These are phyloP conservation scores for Trichophyton verrucosum DNA, from an alignment of 2,329 filamentous ascomycete species.

Conservation along the genomic window DNA sequence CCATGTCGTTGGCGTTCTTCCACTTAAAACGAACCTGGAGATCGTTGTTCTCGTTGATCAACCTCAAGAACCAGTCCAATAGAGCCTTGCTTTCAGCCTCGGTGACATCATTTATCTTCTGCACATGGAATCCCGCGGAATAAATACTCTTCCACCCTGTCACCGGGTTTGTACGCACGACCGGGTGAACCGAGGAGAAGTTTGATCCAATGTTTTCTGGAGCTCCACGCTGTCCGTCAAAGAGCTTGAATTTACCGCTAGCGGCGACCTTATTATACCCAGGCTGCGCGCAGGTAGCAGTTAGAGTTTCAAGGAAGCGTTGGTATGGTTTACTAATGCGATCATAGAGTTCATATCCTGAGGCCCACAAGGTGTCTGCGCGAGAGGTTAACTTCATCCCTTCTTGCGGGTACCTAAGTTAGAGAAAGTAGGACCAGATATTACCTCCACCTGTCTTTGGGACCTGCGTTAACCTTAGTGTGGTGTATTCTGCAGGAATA, in stretches of 20 bases:
- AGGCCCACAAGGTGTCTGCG: constrained; percentile 34
- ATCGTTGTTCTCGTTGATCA: constrained; percentile 33
- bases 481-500: constrained; percentile 37
- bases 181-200: constrained; percentile 36
- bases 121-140: constrained; percentile 22
- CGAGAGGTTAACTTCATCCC: no score
- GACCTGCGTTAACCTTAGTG: constrained; percentile 33
- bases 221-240: constrained; percentile 32
- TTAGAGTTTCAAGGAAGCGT: constrained; percentile 30
- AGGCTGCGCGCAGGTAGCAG: constrained; percentile 24
- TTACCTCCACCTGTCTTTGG: constrained; percentile 33
- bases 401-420: no score
- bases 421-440: background rate
- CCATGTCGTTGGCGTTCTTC: constrained; percentile 33
- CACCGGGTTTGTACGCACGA: constrained; percentile 42
- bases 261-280: constrained; percentile 23
- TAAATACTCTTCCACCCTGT: constrained; percentile 31
- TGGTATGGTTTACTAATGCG: constrained; percentile 29
- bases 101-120: constrained; percentile 24
- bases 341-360: constrained; percentile 33
- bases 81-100: constrained; percentile 24
- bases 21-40: constrained; percentile 30
- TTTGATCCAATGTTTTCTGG: constrained; percentile 46
- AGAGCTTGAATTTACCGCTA: constrained; percentile 21
- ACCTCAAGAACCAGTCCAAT: constrained; percentile 24